phyloP scores from a whole-genome alignment of 2,329 filamentous ascomycete genomes.

The Passalora sequoiae region DNA sequence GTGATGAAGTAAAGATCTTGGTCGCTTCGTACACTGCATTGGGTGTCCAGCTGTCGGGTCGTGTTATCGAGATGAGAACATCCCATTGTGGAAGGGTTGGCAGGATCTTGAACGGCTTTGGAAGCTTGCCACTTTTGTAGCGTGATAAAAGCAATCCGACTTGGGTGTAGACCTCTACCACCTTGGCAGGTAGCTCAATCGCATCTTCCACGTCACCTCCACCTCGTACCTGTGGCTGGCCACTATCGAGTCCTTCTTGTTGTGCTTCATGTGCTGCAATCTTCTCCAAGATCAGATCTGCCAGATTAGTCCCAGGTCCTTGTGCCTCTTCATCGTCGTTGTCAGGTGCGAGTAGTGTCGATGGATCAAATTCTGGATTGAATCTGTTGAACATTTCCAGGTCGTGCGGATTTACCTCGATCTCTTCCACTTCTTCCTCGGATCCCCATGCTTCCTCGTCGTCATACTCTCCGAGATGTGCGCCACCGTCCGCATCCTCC shows the following conservation, averaged over 20 bases:
- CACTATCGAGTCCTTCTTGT: conserved; percentile 48
- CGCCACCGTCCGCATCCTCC: conserved; percentile 53
- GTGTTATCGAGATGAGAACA: conserved; percentile 77
- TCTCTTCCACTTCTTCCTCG: conserved; percentile 57
- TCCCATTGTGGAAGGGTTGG: conserved; percentile 91
- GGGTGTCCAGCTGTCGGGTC: conserved; percentile 70
- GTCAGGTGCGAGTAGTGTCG: conserved; percentile 62
- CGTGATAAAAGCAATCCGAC: conserved; percentile 82
- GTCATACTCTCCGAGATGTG: conserved; percentile 46
- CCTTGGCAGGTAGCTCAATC: conserved; percentile 81
- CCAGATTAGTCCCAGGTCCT: conserved; percentile 64
- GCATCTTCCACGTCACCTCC: conserved; percentile 68
- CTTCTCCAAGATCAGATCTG: conserved; percentile 88
- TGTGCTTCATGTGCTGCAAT: conserved; percentile 85
- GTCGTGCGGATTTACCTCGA: conserved; percentile 82
- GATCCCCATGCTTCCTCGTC: conserved; percentile 68
- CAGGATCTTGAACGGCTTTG: conserved; percentile 96
- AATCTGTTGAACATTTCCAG: conserved; percentile 89
- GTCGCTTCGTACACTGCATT: conserved; percentile 86
- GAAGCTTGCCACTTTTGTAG: conserved; percentile 93
- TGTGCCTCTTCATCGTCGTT: conserved; percentile 37
- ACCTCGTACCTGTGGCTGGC: conserved; percentile 52
- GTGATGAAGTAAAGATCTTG: conserved; percentile 82
- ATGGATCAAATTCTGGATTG: conserved; percentile 68
- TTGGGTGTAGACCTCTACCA: conserved; percentile 91